A percentile compares a stretch with the other conserved stretches of the same genome.
Conservation (phyloP, 495 filamentous ascomycete species). For the Xylaria sp. region DNA sequence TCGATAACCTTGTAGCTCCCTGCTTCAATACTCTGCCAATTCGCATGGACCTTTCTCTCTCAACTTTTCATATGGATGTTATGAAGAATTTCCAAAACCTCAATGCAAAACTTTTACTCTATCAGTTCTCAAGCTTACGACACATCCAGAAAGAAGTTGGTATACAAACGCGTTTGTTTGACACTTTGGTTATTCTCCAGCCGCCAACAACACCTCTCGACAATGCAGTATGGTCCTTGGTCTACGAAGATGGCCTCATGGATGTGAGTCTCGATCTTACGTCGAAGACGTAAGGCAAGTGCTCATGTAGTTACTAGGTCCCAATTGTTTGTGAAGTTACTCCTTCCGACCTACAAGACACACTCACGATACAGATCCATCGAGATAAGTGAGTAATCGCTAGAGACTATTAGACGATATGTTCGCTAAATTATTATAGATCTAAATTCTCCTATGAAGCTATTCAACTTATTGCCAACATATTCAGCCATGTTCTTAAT, state of each 20-base stretch:
- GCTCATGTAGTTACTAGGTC: constrained; percentile 48
- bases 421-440: constrained; percentile 35
- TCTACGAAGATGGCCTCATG: constrained; percentile 75
- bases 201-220: constrained; percentile 59
- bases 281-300: background rate
- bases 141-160: constrained; percentile 59
- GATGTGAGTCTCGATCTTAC: constrained; percentile 57
- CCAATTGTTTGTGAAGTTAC: constrained; percentile 72
- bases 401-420: background rate
- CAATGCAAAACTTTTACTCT: constrained; percentile 63
- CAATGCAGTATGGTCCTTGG: constrained; percentile 66
- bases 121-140: constrained; percentile 74
- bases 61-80: constrained; percentile 58
- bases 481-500: constrained; percentile 56
- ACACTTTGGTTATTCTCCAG: constrained; percentile 79
- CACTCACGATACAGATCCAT: constrained; percentile 53
- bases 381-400: constrained; percentile 46
- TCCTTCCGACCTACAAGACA: constrained; percentile 54
- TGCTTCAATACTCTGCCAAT: constrained; percentile 90
- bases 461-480: constrained; percentile 49
- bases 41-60: constrained; percentile 59
- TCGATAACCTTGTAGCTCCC: constrained; percentile 78
- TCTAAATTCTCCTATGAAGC: constrained; percentile 50
- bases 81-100: constrained; percentile 60
- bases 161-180: constrained; percentile 62